Evolutionary conservation across 75 land plant species (phyloP).

Genomic region (Larix kaempferi): DNA sequence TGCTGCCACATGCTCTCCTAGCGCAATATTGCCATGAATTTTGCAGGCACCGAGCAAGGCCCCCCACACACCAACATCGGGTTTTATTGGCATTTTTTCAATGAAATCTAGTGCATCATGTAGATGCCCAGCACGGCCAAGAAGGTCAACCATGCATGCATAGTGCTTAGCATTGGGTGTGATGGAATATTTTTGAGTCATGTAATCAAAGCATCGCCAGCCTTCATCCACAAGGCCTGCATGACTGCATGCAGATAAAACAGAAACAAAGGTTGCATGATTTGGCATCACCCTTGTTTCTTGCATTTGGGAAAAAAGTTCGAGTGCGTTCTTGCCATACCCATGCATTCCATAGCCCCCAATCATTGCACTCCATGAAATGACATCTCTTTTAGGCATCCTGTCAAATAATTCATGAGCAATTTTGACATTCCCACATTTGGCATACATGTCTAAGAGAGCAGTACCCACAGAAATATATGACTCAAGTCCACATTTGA

Average conservation of each 20-base stretch:
- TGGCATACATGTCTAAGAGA: conserved; percentile 58
- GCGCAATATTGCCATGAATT: conserved; percentile 21
- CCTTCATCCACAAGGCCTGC: conserved; percentile 22
- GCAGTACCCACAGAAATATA: conserved; percentile 30
- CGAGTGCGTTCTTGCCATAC: conserved; percentile 21
- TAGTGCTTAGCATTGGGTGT: conserved; percentile 34
- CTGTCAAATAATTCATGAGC: conserved; percentile 36
- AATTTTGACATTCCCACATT: conserved; percentile 46
- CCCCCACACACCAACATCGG: conserved; percentile 32
- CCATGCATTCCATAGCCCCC: conserved; percentile 37
- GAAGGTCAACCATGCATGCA: conserved; percentile 37
- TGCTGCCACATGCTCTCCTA: conserved; percentile 17
- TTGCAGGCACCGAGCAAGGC: conserved; percentile 40
- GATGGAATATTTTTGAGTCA: conserved; percentile 17
- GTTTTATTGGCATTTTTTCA: conserved; percentile 38
- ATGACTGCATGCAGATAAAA: conserved; percentile 36
- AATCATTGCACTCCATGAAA: conserved; percentile 47
- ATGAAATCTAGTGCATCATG: conserved; percentile 36
- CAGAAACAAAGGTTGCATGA: conserved; percentile 23
- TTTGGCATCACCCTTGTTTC: conserved; percentile 11
- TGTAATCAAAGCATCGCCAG: conserved; percentile 17
- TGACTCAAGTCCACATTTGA: conserved; percentile 22
- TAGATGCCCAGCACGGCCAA: conserved; percentile 37
- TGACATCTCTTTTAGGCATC: conserved; percentile 31
- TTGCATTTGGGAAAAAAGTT: conserved; percentile 21